Evolutionary conservation across 768 basidiomycete species (phyloP), one percentile per base, ranked within the genome.

Genomic region (Russula sp.): DNA sequence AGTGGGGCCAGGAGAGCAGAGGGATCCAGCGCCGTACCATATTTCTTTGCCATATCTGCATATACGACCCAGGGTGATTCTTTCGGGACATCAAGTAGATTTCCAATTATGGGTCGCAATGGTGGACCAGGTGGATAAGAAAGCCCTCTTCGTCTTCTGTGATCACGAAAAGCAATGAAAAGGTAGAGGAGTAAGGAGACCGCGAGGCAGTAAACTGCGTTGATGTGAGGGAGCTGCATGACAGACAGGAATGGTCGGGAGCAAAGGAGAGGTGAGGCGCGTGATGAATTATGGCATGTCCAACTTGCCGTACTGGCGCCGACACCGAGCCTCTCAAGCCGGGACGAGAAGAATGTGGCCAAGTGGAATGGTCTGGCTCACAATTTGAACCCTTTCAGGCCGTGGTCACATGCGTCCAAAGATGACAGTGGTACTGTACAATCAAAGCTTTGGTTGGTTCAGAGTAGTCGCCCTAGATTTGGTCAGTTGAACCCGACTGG

Each of bases 81-180:
- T 29, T 18, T 57, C 22, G 61, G 61, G 18, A 58, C 32, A 48
- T 58, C 48, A 6, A 58, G 42, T 9, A 62, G n/a, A 38, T 62
- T 69, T 1, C 61, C 61, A 5, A 62, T 45, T 20, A 58, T 18
- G 6, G 39, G 54, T 9, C 55, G 34, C 4, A n/a, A 41, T 18
- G n/a, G 29, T 6, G 60, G 60, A 2, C 60, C 60, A 1, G 60
- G 60, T n/a, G 54, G 45, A 42, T 47, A 49, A 13, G 52, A 39
- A 3, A 56, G 20, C 14, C 25, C 38, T 35, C 49, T 10, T 11
- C 49, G 49, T 13, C 34, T 51, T 51, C 34, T 35, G 11, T 35
- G n/a, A 7, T 51, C 34, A 10, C n/a, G 34, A 6, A 51, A 51
- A 2, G 1, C n/a, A 7, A 20, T 11, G 49, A 51, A 11, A 20